A percentile compares a stretch with the other conserved stretches of the same genome.
These are phyloP conservation scores for Bryum argenteum DNA, from an alignment of 225 moss, liverwort and hornwort species.

Conservation along the genomic window DNA sequence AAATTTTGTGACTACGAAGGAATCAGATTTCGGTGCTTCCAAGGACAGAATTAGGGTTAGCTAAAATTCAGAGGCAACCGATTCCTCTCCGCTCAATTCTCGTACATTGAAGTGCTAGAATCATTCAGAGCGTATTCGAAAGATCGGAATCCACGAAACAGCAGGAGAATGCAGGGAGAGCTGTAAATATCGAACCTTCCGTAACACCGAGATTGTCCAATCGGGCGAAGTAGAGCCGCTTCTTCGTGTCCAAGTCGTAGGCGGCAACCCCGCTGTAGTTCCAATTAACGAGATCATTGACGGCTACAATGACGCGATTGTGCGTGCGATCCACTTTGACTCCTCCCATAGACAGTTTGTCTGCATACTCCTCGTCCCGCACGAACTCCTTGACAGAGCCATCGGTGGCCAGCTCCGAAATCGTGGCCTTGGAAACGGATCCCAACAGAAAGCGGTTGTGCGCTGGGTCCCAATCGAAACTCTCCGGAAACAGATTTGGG, in stretches of 20 bases:
- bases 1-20: too few relatives aligned
- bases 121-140: not conserved
- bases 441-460: constrained; percentile 69
- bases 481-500: constrained; percentile 62
- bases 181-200: constrained; percentile 12
- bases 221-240: constrained; percentile 51
- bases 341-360: constrained; percentile 42
- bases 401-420: constrained; percentile 45
- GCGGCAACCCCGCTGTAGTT: constrained; percentile 57
- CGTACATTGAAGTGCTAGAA: not conserved
- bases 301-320: constrained; percentile 57
- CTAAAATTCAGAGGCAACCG: not conserved
- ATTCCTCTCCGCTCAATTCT: not conserved
- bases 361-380: constrained; percentile 55
- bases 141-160: not conserved
- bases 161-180: too few relatives aligned
- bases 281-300: constrained; percentile 17
- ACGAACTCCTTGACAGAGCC: constrained; percentile 61
- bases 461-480: constrained; percentile 73
- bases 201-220: constrained; percentile 47
- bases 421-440: constrained; percentile 37
- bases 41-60: not conserved
- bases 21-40: not conserved
- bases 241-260: constrained; percentile 73
- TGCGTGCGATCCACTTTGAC: constrained; percentile 58